Base-by-base conservation (phyloP, 2,329 filamentous ascomycete genomes). In the Lasiodiplodia hormozganensis region DNA sequence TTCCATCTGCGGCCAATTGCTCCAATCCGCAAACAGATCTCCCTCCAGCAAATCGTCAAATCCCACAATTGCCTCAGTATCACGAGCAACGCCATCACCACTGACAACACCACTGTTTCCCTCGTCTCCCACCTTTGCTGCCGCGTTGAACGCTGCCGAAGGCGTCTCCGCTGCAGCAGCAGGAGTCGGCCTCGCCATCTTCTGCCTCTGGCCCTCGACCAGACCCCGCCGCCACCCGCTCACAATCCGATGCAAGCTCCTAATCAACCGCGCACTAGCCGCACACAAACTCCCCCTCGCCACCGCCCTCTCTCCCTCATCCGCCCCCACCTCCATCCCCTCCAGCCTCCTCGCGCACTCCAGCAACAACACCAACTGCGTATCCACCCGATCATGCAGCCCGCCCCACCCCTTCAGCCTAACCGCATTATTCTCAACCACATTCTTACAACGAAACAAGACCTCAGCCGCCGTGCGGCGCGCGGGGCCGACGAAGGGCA, bases 391-490 rank as follows among this genome's bases (percentile, higher is more conserved):
- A 7, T 67, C 66, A 60, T 70, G 64, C 67, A 72, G 68, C 4
- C 69, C 69, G 8, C 68, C 70, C 70, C 70, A 72, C 23, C 71
- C 71, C 67, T 70, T 71, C 60, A 70, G 60, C 36, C 71, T 43
- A 14, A 69, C 70, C 11, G 68, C 70, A 43, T 70, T 70, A n/a
- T 70, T 68, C 51, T 72, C 71, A 3, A 71, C 70, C 21, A 72
- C 54, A 16, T 70, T 64, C 34, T 69, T 70, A 23, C 68, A 69
- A 6, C 40, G 60, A 23, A 43, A 67, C 31, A 72, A 36, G 10
- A 70, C 34, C 12, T 57, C 51, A 23, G 67, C 51, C 1, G 69
- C 54, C 16, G 34, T 28, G 5, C 31, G 56, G 8, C 69, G 65
- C 16, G 51, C 18, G 12, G 69, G 69, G 3, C 67, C 62, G 28